Evolutionary conservation across 208 protist genomes (phyloP).

Genomic region (Acanthamoeba castellanii): DNA sequence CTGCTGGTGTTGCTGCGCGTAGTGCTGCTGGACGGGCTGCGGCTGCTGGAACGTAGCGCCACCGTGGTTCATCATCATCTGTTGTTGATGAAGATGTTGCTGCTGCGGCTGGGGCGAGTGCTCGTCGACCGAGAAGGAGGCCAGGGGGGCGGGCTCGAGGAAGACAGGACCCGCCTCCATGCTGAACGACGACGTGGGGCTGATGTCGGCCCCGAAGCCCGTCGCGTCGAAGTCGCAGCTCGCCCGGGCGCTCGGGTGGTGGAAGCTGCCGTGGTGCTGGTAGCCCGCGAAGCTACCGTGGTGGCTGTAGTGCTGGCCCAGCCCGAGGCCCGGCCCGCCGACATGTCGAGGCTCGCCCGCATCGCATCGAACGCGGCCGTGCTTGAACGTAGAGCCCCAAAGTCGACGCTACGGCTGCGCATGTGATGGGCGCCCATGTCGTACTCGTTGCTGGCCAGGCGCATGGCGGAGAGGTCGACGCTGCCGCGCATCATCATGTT

Average conservation of each 20-base stretch:
- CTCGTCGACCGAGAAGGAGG: slow-evolving; percentile 2
- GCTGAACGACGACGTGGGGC: background rate
- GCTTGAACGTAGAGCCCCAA: background rate
- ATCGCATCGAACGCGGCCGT: slow-evolving; percentile 27
- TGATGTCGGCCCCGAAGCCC: slow-evolving; percentile 19
- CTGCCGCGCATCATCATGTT: background rate
- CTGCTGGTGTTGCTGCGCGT: background rate
- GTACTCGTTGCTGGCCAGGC: background rate
- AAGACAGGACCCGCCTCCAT: background rate
- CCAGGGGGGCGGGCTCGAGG: background rate
- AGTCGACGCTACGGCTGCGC: slow-evolving; percentile 19
- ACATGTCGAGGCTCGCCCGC: slow-evolving; percentile 36
- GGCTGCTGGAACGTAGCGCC: background rate
- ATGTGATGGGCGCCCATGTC: background rate
- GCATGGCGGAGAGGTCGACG: slow-evolving; percentile 18
- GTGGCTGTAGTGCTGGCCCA: slow-evolving; percentile 12
- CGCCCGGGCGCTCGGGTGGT: background rate
- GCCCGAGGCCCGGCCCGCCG: background rate
- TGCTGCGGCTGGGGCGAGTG: background rate
- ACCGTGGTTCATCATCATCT: too few species aligned
- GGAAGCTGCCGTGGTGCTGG: background rate
- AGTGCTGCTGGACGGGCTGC: background rate
- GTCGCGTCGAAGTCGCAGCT: background rate
- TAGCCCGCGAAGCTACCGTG: slow-evolving; percentile 27
- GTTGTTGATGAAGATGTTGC: background rate